These are phyloP conservation scores for Gossypium turneri DNA, from an alignment of 345 rosid species.

Conservation along the genomic window DNA sequence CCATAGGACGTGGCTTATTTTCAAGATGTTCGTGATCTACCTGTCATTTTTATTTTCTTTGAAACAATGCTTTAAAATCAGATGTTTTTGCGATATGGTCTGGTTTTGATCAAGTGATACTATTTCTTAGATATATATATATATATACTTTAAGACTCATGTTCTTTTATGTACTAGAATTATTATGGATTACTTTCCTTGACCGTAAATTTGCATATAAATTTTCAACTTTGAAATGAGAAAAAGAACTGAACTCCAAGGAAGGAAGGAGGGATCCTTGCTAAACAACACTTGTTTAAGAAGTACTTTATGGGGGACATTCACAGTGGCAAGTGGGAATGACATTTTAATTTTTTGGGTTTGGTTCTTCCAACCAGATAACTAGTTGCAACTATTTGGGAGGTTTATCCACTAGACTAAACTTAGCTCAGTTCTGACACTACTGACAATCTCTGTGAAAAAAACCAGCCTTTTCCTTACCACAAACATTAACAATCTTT, in stretches of 20 bases:
- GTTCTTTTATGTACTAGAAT: no score
- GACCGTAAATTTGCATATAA: no score
- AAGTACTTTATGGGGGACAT: background rate
- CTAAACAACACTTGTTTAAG: background rate
- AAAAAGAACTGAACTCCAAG: background rate
- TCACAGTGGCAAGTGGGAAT: background rate
- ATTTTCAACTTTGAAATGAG: no score
- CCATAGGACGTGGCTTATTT: no score
- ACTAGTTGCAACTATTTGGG: background rate
- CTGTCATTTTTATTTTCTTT: no score
- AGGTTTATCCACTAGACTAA: background rate
- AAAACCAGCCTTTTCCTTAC: constrained; percentile 12
- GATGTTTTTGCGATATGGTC: no score
- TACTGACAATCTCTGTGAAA: constrained; percentile 12
- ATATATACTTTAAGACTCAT: no score
- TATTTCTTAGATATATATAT: no score
- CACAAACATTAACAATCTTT: background rate
- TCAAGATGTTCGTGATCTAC: no score
- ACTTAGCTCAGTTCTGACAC: constrained; percentile 11
- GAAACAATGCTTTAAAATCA: no score
- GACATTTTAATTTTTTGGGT: background rate
- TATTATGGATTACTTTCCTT: no score
- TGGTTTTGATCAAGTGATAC: no score
- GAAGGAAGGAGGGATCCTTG: background rate
- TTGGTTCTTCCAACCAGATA: background rate